phyloP scores from a whole-genome alignment of 768 basidiomycete species.

The Leccinum truebloodii region DNA sequence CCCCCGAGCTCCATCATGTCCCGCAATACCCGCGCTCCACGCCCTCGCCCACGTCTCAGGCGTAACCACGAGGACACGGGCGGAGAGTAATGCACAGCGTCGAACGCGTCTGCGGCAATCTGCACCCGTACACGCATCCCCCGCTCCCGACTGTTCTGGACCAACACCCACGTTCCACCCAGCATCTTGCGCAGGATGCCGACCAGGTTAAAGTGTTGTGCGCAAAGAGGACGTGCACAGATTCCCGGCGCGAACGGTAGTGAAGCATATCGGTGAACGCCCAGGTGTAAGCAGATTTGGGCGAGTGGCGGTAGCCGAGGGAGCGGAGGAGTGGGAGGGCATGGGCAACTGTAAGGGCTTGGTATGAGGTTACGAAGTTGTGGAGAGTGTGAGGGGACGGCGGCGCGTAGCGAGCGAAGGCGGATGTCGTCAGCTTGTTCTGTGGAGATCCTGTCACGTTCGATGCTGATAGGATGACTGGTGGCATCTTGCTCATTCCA shows the following conservation, averaged over 20 bases:
- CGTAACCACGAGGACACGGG: constrained; percentile 48
- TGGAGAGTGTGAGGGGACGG: constrained; percentile 21
- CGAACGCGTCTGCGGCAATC: constrained; percentile 33
- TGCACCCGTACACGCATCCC: constrained; percentile 8
- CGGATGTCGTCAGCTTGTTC: constrained; percentile 9
- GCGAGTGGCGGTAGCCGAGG: constrained; percentile 14
- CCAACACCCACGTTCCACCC: not conserved
- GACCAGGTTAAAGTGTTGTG: no score
- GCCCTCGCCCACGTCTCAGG: not conserved
- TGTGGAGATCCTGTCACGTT: no score
- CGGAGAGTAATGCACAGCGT: constrained; percentile 48
- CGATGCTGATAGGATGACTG: no score
- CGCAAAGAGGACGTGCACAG: no score
- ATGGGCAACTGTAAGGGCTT: no score
- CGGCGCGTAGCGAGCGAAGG: constrained; percentile 29
- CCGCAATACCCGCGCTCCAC: constrained; percentile 37
- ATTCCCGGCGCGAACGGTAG: no score
- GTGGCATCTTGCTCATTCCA: no score
- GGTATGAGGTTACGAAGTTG: constrained; percentile 5
- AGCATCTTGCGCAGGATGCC: constrained; percentile 37
- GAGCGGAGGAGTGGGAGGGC: no score
- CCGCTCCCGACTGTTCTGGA: not conserved
- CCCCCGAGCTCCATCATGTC: constrained; percentile 44
- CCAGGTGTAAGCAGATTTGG: constrained; percentile 17
- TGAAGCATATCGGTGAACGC: no score